phyloP scores from a whole-genome alignment of 225 moss, liverwort and hornwort genomes.

The Anthoceros angustus region DNA sequence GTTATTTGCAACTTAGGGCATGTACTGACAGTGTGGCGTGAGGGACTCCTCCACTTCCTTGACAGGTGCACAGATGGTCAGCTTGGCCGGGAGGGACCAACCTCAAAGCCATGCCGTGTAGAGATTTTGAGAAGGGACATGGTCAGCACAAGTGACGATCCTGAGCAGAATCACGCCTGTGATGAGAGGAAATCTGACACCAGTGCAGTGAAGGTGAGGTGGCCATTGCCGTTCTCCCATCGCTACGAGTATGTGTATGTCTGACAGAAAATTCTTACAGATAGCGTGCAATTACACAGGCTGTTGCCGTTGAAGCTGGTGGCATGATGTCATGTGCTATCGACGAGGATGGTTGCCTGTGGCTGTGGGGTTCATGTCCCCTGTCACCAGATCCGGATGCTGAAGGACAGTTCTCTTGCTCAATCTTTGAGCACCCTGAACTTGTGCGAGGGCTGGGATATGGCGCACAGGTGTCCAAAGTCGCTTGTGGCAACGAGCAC shows the following conservation, averaged over 20 bases:
- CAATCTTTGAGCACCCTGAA: conserved; percentile 30
- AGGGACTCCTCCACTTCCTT: conserved; percentile 15
- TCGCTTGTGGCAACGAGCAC: conserved; percentile 45
- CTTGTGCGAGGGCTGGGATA: conserved; percentile 19
- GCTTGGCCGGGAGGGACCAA: conserved; percentile 47
- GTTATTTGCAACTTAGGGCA: neutral
- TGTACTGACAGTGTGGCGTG: neutral
- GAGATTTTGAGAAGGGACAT: conserved; percentile 13
- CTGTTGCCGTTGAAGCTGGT: conserved; percentile 36
- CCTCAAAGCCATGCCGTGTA: conserved; percentile 38
- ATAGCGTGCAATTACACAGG: conserved; percentile 7
- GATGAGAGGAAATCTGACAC: neutral
- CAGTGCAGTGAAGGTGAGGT: neutral
- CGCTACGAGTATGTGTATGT: neutral
- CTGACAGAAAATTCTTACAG: neutral
- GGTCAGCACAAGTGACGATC: conserved; percentile 6
- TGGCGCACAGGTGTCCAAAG: conserved; percentile 25
- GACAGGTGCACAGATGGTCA: conserved; percentile 63
- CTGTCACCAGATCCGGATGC: neutral
- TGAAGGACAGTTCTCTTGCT: conserved; percentile 14
- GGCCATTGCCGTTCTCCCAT: neutral
- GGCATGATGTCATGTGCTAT: conserved; percentile 44
- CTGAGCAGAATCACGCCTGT: neutral
- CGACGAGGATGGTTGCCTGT: conserved; percentile 31
- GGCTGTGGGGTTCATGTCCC: conserved; percentile 46